Conservation (phyloP, 352 stramenopile species). For the Globisporangium heterothallicum region DNA sequence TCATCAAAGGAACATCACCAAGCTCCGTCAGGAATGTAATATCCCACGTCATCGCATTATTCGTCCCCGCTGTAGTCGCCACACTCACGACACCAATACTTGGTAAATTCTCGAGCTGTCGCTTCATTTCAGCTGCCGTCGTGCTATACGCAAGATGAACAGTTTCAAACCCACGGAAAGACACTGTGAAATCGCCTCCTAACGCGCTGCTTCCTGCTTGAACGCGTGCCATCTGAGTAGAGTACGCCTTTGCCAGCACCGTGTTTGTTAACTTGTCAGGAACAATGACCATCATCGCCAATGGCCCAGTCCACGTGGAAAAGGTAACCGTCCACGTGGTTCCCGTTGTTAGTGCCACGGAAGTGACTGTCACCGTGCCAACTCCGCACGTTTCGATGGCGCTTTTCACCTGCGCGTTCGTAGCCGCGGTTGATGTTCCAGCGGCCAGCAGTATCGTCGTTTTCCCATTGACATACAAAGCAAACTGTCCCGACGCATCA, state of each 20-base stretch:
- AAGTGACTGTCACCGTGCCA: constrained; percentile 42
- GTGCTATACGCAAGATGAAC: constrained; percentile 47
- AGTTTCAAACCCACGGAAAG: constrained; percentile 77
- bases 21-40: constrained; percentile 92
- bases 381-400: constrained; percentile 55
- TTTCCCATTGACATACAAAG: constrained; percentile 61
- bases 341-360: constrained; percentile 32
- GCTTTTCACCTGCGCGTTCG: constrained; percentile 33
- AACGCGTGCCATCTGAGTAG: constrained; percentile 38
- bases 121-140: constrained; percentile 67
- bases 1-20: constrained; percentile 91
- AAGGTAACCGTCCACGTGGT: constrained; percentile 74
- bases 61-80: constrained; percentile 25
- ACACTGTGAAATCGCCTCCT: constrained; percentile 77
- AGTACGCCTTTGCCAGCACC: constrained; percentile 32
- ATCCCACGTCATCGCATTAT: constrained; percentile 82
- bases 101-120: constrained; percentile 85
- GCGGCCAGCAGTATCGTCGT: constrained; percentile 45
- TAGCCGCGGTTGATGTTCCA: constrained; percentile 21
- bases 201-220: constrained; percentile 43
- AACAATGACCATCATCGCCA: constrained; percentile 51
- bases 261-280: constrained; percentile 57
- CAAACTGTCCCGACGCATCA: constrained; percentile 61
- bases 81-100: constrained; percentile 80
- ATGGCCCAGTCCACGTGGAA: constrained; percentile 30